A percentile compares a stretch with the other conserved stretches of the same genome.
Evolutionary conservation across 2,329 filamentous ascomycete genomes (phyloP).

Genomic region (Phaeophleospora eucalypticola): DNA sequence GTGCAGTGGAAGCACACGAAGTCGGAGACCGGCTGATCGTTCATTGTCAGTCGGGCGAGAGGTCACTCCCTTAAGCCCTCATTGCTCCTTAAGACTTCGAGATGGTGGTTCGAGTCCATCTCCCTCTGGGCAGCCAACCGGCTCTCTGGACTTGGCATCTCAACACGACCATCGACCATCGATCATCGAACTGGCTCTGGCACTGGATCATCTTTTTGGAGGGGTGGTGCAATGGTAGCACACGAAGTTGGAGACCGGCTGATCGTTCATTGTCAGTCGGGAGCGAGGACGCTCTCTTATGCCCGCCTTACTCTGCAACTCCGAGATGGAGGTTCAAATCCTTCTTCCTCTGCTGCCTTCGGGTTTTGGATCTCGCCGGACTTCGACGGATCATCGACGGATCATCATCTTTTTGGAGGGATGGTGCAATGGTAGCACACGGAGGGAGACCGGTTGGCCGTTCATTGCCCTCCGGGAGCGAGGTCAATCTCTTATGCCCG

Average conservation of each 20-base stretch:
- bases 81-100: neutral
- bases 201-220: neutral
- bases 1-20: too few relatives aligned
- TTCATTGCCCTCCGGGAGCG: neutral
- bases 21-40: neutral
- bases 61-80: neutral
- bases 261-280: neutral
- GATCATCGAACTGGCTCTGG: too few relatives aligned
- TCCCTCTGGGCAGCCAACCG: too few relatives aligned
- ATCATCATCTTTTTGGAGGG: neutral
- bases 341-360: neutral
- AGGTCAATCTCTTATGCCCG: neutral
- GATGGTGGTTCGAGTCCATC: neutral
- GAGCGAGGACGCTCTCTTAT: neutral
- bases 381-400: too few relatives aligned
- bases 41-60: neutral
- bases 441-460: neutral
- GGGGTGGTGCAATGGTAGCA: neutral
- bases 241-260: neutral
- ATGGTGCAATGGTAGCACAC: neutral
- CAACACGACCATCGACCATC: too few relatives aligned
- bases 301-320: neutral
- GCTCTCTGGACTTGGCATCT: too few relatives aligned
- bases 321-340: neutral
- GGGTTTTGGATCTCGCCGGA: too few relatives aligned